Evolutionary conservation across 495 filamentous ascomycete species (phyloP).

Genomic region (Aspergillus cavernicola): DNA sequence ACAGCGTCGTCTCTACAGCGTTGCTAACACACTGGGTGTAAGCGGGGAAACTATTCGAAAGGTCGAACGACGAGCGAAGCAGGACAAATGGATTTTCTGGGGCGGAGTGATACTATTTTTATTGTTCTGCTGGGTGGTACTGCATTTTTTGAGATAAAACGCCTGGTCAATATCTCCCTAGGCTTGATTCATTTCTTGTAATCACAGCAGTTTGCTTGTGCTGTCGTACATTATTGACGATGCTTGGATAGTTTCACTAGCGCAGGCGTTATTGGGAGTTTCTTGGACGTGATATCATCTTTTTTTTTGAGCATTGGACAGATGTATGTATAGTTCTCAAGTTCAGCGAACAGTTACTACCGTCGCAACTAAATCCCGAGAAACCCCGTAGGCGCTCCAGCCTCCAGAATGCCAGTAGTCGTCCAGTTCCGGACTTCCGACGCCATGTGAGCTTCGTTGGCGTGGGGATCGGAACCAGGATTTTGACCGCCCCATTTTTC

Average conservation of each 20-base stretch:
- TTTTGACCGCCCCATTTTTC: constrained; percentile 15
- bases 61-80: constrained; percentile 83
- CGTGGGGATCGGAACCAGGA: constrained; percentile 19
- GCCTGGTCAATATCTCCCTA: neutral
- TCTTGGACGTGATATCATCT: constrained; percentile 11
- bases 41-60: constrained; percentile 95
- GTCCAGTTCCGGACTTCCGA: neutral
- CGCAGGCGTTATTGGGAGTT: constrained; percentile 31
- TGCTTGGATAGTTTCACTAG: constrained; percentile 27
- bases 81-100: constrained; percentile 99
- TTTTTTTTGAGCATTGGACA: constrained; percentile 4
- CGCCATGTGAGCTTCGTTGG: constrained; percentile 7
- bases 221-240: constrained; percentile 4
- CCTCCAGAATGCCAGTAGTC: neutral
- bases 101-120: constrained; percentile 86
- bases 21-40: constrained; percentile 89
- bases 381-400: neutral
- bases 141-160: constrained; percentile 75
- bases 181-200: constrained; percentile 8
- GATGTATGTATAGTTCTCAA: neutral
- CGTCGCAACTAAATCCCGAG: neutral
- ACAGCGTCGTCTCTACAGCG: constrained; percentile 83
- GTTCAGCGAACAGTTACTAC: no score
- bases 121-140: constrained; percentile 81
- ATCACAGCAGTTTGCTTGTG: neutral